Evolutionary conservation across 139 green algal species (phyloP).

Genomic region (Chlamydomonas sp.): DNA sequence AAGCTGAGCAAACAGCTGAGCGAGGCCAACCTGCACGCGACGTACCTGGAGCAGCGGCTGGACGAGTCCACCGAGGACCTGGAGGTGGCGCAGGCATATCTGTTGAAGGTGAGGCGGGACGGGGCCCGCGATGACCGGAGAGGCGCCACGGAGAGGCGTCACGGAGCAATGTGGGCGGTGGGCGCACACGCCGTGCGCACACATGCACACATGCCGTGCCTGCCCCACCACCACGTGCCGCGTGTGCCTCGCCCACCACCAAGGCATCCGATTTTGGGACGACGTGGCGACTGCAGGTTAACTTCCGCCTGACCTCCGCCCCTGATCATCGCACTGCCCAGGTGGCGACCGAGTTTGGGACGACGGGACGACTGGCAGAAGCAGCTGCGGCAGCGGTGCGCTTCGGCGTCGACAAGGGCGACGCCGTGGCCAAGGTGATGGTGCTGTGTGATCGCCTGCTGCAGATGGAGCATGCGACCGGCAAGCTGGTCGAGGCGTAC

Average conservation of each 20-base stretch:
- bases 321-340: constrained; percentile 7
- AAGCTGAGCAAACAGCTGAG: constrained; percentile 34
- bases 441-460: constrained; percentile 35
- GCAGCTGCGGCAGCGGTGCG: constrained; percentile 40
- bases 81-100: constrained; percentile 19
- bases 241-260: too few species aligned
- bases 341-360: constrained; percentile 44
- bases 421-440: constrained; percentile 37
- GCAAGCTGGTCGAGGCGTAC: constrained; percentile 20
- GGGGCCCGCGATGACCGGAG: background rate
- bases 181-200: too few species aligned
- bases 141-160: background rate
- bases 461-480: constrained; percentile 22
- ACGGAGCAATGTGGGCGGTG: background rate
- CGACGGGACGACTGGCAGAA: constrained; percentile 39
- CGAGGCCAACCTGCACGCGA: constrained; percentile 27
- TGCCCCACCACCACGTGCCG: too few species aligned
- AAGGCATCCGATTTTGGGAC: background rate
- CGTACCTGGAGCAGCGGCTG: constrained; percentile 23
- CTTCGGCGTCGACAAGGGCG: constrained; percentile 46
- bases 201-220: background rate
- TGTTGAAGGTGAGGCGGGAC: constrained; percentile 36
- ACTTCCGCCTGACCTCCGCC: background rate
- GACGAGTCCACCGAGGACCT: constrained; percentile 30
- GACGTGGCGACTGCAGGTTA: background rate